A percentile compares a stretch with the other conserved stretches of the same genome.
Conservation (phyloP, 148 eudicot genomes). For the Amaranthus hypochondriacus region DNA sequence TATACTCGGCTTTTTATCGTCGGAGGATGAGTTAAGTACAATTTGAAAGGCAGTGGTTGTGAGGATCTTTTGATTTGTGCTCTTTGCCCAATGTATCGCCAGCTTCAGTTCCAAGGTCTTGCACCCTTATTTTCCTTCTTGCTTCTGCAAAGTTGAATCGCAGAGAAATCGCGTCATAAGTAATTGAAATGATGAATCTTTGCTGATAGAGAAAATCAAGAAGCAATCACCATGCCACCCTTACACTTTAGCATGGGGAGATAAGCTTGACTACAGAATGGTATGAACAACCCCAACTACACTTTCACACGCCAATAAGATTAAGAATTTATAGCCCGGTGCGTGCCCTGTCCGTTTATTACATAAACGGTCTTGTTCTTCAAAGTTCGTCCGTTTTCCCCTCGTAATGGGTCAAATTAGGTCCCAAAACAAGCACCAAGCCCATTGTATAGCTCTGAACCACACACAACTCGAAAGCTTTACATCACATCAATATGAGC, state of each 20-base stretch:
- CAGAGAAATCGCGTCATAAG: too few species aligned
- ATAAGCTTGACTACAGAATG: not conserved
- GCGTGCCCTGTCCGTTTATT: too few species aligned
- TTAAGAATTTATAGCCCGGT: too few species aligned
- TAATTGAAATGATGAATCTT: conserved; percentile 20
- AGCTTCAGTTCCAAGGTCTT: conserved; percentile 25
- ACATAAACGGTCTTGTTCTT: too few species aligned
- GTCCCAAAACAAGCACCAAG: not conserved
- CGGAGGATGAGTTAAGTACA: conserved; percentile 23
- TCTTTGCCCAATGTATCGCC: conserved; percentile 26
- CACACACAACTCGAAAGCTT: not conserved
- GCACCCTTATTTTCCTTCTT: not conserved
- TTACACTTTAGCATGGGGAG: conserved; percentile 21
- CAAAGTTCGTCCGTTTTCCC: too few species aligned
- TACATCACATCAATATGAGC: not conserved
- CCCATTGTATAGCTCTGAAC: not conserved
- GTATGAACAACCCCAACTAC: not conserved
- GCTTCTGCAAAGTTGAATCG: not conserved
- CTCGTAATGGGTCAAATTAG: not conserved
- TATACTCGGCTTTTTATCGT: conserved; percentile 24
- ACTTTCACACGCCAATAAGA: not conserved
- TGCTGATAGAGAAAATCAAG: conserved; percentile 15
- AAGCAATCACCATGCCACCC: conserved; percentile 14
- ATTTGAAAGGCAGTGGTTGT: conserved; percentile 18
- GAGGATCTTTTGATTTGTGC: conserved; percentile 25